Evolutionary conservation across 2,329 filamentous ascomycete genomes (phyloP).

Genomic region (Davidsoniella eucalypti): DNA sequence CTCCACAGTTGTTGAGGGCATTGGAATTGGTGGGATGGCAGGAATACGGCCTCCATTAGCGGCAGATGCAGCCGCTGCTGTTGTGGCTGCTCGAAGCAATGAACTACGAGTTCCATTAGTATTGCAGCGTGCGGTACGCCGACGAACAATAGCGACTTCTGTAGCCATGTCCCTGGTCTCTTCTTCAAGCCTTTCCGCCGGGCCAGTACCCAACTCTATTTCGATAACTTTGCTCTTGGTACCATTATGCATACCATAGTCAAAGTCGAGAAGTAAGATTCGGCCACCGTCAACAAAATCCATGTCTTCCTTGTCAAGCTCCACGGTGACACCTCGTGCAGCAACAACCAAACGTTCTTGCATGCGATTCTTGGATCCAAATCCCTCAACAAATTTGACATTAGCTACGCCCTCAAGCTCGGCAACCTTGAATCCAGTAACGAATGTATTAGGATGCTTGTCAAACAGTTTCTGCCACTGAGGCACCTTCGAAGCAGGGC

Average conservation of each 20-base stretch:
- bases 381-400: slow-evolving; percentile 54
- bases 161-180: slow-evolving; percentile 58
- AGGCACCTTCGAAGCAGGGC: slow-evolving; percentile 27
- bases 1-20: slow-evolving; percentile 9
- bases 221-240: slow-evolving; percentile 35
- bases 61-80: slow-evolving; percentile 18
- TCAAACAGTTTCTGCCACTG: slow-evolving; percentile 57
- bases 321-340: slow-evolving; percentile 49
- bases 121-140: slow-evolving; percentile 53
- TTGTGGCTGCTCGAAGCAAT: slow-evolving; percentile 34
- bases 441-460: slow-evolving; percentile 51
- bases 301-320: slow-evolving; percentile 52
- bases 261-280: slow-evolving; percentile 57
- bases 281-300: slow-evolving; percentile 67
- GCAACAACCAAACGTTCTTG: slow-evolving; percentile 50
- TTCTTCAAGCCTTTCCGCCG: slow-evolving; percentile 55
- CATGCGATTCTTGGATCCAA: slow-evolving; percentile 26
- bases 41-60: neutral
- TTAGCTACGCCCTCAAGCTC: slow-evolving; percentile 50
- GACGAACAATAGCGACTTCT: slow-evolving; percentile 63
- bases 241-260: slow-evolving; percentile 42
- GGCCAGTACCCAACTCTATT: slow-evolving; percentile 57
- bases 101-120: slow-evolving; percentile 30
- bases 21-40: slow-evolving; percentile 19
- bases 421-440: slow-evolving; percentile 48